Percentiles rank a stretch among this genome's conserved stretches.
Evolutionary conservation across 768 basidiomycete genomes (phyloP).

Genomic region (Cantharellus anzutake): DNA sequence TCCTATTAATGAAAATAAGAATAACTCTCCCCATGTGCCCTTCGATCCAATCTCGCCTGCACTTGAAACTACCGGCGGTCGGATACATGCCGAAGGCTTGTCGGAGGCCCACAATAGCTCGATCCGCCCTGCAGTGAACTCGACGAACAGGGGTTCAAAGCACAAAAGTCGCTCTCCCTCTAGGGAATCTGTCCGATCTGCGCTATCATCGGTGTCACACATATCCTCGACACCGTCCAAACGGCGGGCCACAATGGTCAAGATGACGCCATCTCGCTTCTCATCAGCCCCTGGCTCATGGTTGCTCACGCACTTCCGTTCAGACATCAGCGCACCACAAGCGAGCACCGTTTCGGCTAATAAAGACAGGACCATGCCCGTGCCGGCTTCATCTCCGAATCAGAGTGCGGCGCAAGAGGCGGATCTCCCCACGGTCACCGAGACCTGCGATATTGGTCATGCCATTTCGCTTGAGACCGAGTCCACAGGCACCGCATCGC

Average conservation of each 20-base stretch:
- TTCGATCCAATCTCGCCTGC: background rate
- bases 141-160: background rate
- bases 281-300: background rate
- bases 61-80: background rate
- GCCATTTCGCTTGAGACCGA: background rate
- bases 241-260: background rate
- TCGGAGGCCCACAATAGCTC: no score
- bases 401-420: background rate
- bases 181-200: background rate
- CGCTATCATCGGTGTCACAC: background rate
- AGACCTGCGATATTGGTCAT: background rate
- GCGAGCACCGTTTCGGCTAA: slow-evolving; percentile 4
- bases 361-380: background rate
- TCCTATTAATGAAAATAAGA: background rate
- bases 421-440: no score
- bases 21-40: background rate
- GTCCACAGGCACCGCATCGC: background rate
- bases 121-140: background rate
- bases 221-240: background rate
- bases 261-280: background rate
- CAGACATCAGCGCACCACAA: slow-evolving; percentile 6
- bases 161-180: background rate
- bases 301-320: background rate
- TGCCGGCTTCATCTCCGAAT: background rate
- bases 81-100: no score